These are phyloP conservation scores for Metarhizium humberi DNA, from an alignment of 2,329 filamentous ascomycete genomes.

Conservation along the genomic window DNA sequence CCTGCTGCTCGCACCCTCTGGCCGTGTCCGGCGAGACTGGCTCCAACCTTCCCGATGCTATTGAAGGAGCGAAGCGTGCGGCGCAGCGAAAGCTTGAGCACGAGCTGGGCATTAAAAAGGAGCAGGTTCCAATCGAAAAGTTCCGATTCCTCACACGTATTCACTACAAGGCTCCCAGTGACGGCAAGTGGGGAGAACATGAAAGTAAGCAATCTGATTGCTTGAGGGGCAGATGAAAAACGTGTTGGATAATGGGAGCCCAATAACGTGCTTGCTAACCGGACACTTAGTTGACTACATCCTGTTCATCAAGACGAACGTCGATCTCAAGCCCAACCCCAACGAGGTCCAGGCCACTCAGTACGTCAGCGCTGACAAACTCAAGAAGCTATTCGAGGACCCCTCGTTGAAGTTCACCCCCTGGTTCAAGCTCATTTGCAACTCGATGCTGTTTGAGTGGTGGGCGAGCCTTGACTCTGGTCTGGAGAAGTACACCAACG, in stretches of 20 bases:
- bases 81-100: constrained; percentile 91
- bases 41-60: constrained; percentile 65
- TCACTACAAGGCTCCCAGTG: constrained; percentile 94
- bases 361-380: constrained; percentile 73
- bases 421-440: constrained; percentile 98
- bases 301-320: constrained; percentile 91
- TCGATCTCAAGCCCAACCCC: constrained; percentile 69
- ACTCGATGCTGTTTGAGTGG: constrained; percentile 97
- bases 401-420: constrained; percentile 80
- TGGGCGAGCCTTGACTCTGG: constrained; percentile 78
- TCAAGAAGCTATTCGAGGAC: constrained; percentile 80
- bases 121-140: constrained; percentile 82
- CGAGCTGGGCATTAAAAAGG: constrained; percentile 82
- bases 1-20: constrained; percentile 95
- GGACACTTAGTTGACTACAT: constrained; percentile 79
- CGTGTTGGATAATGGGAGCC: background rate
- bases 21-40: constrained; percentile 89
- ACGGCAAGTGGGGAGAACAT: constrained; percentile 98
- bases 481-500: constrained; percentile 76
- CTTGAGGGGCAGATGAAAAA: background rate
- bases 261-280: background rate
- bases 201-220: constrained; percentile 58
- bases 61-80: constrained; percentile 81
- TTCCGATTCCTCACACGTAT: constrained; percentile 94
- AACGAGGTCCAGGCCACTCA: constrained; percentile 84